A percentile compares a stretch with the other conserved stretches of the same genome.
These are phyloP conservation scores for Starmerella scarabaei DNA, from an alignment of 805 yeast species.

Conservation along the genomic window DNA sequence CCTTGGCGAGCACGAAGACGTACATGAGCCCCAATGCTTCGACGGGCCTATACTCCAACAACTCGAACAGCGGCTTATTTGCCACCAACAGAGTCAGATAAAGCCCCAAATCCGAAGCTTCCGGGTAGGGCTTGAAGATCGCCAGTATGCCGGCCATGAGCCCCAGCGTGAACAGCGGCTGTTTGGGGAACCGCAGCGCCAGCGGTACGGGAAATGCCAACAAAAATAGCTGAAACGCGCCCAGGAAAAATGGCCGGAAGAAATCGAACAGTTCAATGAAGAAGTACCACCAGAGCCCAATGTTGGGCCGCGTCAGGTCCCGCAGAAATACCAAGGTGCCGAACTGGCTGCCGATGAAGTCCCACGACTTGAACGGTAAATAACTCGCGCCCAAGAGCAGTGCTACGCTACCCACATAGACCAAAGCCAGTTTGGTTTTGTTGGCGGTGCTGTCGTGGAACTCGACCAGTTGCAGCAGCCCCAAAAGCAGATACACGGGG, in stretches of 20 bases:
- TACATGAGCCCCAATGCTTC: slow-evolving; percentile 43
- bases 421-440: slow-evolving; percentile 7
- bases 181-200: slow-evolving; percentile 48
- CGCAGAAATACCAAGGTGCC: slow-evolving; percentile 41
- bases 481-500: slow-evolving; percentile 48
- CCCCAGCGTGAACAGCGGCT: slow-evolving; percentile 46
- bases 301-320: slow-evolving; percentile 64
- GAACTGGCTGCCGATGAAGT: slow-evolving; percentile 42
- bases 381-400: slow-evolving; percentile 22
- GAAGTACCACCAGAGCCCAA: slow-evolving; percentile 98
- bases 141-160: slow-evolving; percentile 40
- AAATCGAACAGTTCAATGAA: slow-evolving; percentile 90
- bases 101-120: slow-evolving; percentile 60
- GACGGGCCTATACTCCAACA: slow-evolving; percentile 37
- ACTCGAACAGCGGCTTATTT: slow-evolving; percentile 30
- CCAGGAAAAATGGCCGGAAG: slow-evolving; percentile 69
- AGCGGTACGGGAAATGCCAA: slow-evolving; percentile 59
- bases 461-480: slow-evolving; percentile 32
- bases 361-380: slow-evolving; percentile 24
- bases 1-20: slow-evolving; percentile 56
- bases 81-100: slow-evolving; percentile 38
- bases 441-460: slow-evolving; percentile 1
- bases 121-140: slow-evolving; percentile 75
- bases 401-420: slow-evolving; percentile 13
- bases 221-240: slow-evolving; percentile 68